Base-by-base conservation (phyloP, 2,329 filamentous ascomycete genomes). In the Amesomyces nigricolor region DNA sequence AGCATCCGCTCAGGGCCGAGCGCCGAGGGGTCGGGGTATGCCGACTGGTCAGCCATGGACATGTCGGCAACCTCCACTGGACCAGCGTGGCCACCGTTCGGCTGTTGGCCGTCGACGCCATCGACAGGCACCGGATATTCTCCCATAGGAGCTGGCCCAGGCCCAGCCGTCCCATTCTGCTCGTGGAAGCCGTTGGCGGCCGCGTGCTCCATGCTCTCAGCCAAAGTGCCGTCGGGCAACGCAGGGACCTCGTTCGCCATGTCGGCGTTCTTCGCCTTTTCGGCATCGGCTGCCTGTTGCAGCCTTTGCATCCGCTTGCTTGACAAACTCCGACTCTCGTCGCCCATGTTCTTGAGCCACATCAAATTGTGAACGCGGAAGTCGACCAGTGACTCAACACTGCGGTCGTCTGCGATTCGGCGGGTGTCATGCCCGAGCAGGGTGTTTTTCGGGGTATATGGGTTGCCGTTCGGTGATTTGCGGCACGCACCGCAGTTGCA, bases 381-480 rank as follows among this genome's bases (percentile, higher is more conserved):
- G 67, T 97, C 91, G 8, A 97, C 90, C 19, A 97, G 78, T 22
- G 85, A 86, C 69, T 97, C 92, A 5, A 96, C 84, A 65, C 91
- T 96, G 58, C 94, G 85, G 50, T 89, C 87, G 71, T 99, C 94
- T 2, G 94, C 92, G 47, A 97, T 85, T 35, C 88, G 87, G 52
- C 85, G 88, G 0, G 94, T 99, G 63, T 97, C 91, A 64, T 96
- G 91, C 0, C 94, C 94, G 2, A 97, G 80, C 1, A 92, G 76
- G 0, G 91, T 96, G 55, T 87, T 89, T 65, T 89, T 94, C 0
- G 94, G 94, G 50, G 88, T 83, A 65, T 96, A 96, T 0, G 91
- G 88, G 78, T 64, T 88, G 87, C 88, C 88, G n/a, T 80, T 83
- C 8, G 75, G 76, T 39, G 71, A 67, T 42, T 83, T 82, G 35